A percentile compares a stretch with the other conserved stretches of the same genome.
phyloP scores from a whole-genome alignment of 202 grass and related monocot genomes.

The Setaria italica region DNA sequence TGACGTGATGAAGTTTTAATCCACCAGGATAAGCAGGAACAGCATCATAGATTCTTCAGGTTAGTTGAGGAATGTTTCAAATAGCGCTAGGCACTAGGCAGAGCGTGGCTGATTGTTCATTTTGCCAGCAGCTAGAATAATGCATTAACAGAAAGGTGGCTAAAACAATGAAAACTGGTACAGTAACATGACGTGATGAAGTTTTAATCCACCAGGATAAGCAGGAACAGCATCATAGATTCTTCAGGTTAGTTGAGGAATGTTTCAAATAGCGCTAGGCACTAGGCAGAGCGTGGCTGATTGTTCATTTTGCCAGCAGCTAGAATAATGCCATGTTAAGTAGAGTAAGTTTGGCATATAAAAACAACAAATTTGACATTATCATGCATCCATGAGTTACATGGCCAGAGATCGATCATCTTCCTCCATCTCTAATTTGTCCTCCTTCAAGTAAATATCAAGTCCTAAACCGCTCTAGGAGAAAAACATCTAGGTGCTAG shows the following conservation, averaged over 20 bases:
- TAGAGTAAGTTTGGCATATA: background rate
- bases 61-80: background rate
- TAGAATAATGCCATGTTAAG: background rate
- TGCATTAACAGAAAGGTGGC: background rate
- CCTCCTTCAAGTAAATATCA: background rate
- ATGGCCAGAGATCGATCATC: background rate
- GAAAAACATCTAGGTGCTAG: background rate
- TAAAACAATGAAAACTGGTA: constrained; percentile 22
- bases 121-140: background rate
- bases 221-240: background rate
- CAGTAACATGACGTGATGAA: background rate
- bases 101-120: background rate
- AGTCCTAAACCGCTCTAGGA: background rate
- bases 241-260: background rate
- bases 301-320: background rate
- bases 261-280: background rate
- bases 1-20: background rate
- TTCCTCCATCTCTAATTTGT: background rate
- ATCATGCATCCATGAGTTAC: background rate
- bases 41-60: background rate
- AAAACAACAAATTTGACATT: background rate
- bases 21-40: constrained; percentile 10
- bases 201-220: background rate
- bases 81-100: background rate
- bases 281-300: background rate